Base-by-base conservation (phyloP, 2,329 filamentous ascomycete genomes). In the Calonectria multiphialidica region DNA sequence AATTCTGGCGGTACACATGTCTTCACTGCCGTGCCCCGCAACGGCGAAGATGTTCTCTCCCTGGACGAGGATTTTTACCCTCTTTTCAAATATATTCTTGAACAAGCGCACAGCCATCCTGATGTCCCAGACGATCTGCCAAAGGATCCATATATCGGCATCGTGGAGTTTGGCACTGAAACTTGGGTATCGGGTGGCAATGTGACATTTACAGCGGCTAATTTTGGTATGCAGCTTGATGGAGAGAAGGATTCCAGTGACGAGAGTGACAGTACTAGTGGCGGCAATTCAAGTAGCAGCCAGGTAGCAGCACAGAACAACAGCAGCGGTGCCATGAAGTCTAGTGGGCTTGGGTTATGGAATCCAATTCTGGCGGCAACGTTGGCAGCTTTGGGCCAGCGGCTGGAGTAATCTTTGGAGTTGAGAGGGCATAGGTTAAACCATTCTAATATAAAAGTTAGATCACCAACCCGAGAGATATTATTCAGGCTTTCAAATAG, bases 21-120 rank as follows among this genome's bases (percentile, higher is more conserved):
- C 50, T 79, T 79, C 0, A 79, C 77, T 0, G 77, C 77, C 0
- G 74, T 79, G 1, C 71, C 77, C 0, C 65, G 69, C 2, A 47
- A 72, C 18, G 74, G 75, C 13, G 53, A 72, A 4, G 77, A 79
- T 2, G 35, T 79, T 1, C 12, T 77, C 13, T 77, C 78, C 0
- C 45, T 79, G 1, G 73, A 78, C 0, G 75, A 77, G 4, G 76
- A 79, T 25, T 78, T 79, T 33, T 79, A 77, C 9, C 78, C 78
- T 0, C 40, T 79, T 2, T 79, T 79, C 2, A 55, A 79, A 25
- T 79, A 74, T 2, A 77, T 79, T 1, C 72, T 79, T 0, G 40
- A 78, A 15, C 63, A 79, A 30, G 78, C 78, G 0, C 71, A 55
- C 1, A 62, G 70, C 5, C 68, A 74, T 8, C 66, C 71, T 1